Conservation (phyloP, 2,329 filamentous ascomycete genomes). For the Colletotrichum phormii region DNA sequence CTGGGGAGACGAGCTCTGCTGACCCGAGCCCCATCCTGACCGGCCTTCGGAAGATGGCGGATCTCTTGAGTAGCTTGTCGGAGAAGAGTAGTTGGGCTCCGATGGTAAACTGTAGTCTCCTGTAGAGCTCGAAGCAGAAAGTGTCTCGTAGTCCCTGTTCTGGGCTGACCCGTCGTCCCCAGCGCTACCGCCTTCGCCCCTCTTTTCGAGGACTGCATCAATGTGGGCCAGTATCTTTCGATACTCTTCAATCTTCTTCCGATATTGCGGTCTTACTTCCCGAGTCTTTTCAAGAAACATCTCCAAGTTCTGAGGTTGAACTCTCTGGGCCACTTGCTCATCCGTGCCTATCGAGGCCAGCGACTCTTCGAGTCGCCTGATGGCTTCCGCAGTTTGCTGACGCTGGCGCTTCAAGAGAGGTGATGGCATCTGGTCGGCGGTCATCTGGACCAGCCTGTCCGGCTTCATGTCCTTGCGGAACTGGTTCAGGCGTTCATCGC, state of each 20-base stretch:
- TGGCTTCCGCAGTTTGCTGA: not conserved
- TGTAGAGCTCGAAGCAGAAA: constrained; percentile 9
- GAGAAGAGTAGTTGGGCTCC: not conserved
- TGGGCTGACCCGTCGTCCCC: not conserved
- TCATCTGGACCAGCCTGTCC: not conserved
- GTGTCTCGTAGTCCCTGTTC: constrained; percentile 17
- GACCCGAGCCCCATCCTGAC: constrained; percentile 10
- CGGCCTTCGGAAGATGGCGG: not conserved
- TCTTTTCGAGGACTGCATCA: constrained; percentile 8
- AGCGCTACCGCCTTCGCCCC: not conserved
- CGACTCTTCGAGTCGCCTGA: not conserved
- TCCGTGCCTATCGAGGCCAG: constrained; percentile 2
- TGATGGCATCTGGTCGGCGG: not conserved
- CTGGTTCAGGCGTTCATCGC: constrained; percentile 25
- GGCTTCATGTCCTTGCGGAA: constrained; percentile 30
- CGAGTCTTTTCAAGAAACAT: not conserved
- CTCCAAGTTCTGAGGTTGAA: not conserved
- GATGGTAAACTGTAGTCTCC: not conserved
- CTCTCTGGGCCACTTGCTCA: not conserved
- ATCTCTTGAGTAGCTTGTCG: constrained; percentile 11
- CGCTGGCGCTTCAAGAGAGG: constrained; percentile 1
- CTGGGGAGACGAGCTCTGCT: constrained; percentile 8
- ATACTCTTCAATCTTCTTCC: not conserved
- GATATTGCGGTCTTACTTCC: not conserved
- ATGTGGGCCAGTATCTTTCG: not conserved